Percentiles rank a stretch among this genome's conserved stretches.
These are phyloP conservation scores for Isoetes taiwanensis DNA, from an alignment of 75 land plant species.

Conservation along the genomic window DNA sequence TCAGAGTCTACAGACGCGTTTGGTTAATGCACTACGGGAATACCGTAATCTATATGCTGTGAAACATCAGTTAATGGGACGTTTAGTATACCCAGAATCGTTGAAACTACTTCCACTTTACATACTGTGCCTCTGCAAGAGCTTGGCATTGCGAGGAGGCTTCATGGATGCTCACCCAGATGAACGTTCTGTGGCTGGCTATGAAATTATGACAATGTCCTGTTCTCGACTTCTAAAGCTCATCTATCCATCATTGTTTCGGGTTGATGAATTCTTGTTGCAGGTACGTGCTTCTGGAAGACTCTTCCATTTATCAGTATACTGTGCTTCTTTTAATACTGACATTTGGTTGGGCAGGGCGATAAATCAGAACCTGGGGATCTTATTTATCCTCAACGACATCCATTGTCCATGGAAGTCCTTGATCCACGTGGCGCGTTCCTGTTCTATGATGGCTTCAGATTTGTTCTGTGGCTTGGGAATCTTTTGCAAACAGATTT, in stretches of 20 bases:
- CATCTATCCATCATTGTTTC: conserved; percentile 66
- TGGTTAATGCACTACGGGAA: conserved; percentile 67
- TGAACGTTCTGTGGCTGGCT: conserved; percentile 79
- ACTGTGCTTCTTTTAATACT: background rate
- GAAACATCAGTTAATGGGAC: conserved; percentile 64
- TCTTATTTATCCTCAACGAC: conserved; percentile 11
- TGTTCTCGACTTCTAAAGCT: conserved; percentile 49
- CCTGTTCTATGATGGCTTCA: conserved; percentile 61
- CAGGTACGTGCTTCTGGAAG: too few relatives aligned
- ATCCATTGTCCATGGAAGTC: conserved; percentile 46
- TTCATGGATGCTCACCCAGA: conserved; percentile 65
- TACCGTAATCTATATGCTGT: conserved; percentile 77
- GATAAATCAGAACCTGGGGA: background rate
- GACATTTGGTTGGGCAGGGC: background rate
- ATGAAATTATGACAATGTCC: conserved; percentile 75
- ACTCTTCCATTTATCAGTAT: background rate
- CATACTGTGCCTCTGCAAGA: conserved; percentile 55
- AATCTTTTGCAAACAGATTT: conserved; percentile 51
- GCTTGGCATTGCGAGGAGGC: conserved; percentile 72
- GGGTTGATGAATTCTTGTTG: conserved; percentile 58
- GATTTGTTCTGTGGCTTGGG: conserved; percentile 79
- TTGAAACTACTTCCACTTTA: conserved; percentile 69
- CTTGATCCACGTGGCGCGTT: conserved; percentile 78
- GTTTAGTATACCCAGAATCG: conserved; percentile 85
- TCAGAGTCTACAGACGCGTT: conserved; percentile 32